A percentile compares a stretch with the other conserved stretches of the same genome.
These are phyloP conservation scores for Skeletonema tropicum DNA, from an alignment of 108 stramenopile genomes.

Conservation along the genomic window DNA sequence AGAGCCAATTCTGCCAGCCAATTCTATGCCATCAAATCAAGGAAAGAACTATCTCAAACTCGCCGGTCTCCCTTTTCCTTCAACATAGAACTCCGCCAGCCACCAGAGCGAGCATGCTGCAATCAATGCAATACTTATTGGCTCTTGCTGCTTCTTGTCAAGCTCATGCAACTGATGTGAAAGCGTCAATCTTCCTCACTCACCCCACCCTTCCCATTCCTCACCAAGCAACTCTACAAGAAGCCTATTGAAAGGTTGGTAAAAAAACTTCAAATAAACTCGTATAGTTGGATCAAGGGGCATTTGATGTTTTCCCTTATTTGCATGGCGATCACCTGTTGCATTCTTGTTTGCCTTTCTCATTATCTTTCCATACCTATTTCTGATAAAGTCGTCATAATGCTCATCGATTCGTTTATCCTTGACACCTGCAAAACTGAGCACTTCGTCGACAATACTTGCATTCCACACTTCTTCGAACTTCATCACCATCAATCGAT, in stretches of 20 bases:
- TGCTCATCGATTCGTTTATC: background rate
- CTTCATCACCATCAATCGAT: conserved; percentile 18
- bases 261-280: conserved; percentile 3
- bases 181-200: background rate
- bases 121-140: no score
- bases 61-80: no score
- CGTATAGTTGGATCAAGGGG: background rate
- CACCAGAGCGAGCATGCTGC: no score
- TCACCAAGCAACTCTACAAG: conserved; percentile 15
- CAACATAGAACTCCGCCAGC: no score
- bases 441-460: background rate
- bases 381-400: background rate
- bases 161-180: no score
- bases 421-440: conserved; percentile 11
- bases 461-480: conserved; percentile 1
- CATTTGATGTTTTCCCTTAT: background rate
- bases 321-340: background rate
- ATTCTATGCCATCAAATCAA: no score
- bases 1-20: no score
- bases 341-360: background rate
- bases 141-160: no score
- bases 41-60: no score
- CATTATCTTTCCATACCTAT: background rate
- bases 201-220: conserved; percentile 10
- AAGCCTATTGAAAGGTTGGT: conserved; percentile 15